Evolutionary conservation across 345 rosid species (phyloP).

Genomic region (Salix brachista): DNA sequence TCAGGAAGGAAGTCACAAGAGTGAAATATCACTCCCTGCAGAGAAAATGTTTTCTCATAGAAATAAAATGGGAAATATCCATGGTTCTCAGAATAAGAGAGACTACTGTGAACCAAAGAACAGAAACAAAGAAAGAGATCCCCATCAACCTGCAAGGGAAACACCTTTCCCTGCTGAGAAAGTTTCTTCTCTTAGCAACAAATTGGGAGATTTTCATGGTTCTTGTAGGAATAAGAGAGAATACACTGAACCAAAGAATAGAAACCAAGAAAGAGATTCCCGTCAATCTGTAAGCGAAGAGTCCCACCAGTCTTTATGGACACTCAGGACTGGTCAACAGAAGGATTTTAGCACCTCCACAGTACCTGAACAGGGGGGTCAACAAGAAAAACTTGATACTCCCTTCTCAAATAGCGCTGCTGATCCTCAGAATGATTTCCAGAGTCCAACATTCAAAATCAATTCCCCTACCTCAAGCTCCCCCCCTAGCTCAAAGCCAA

Average conservation of each 20-base stretch:
- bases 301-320: constrained; percentile 1
- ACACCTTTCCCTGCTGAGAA: constrained; percentile 34
- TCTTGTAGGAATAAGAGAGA: constrained; percentile 27
- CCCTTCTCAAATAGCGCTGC: constrained; percentile 27
- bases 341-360: constrained; percentile 23
- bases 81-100: constrained; percentile 24
- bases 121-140: constrained; percentile 30
- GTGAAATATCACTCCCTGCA: constrained; percentile 27
- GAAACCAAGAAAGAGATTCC: constrained; percentile 31
- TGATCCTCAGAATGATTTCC: constrained; percentile 38
- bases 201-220: constrained; percentile 25
- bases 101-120: constrained; percentile 21
- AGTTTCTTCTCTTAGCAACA: constrained; percentile 40
- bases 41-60: constrained; percentile 48
- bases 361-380: constrained; percentile 31
- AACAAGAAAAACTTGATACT: constrained; percentile 29
- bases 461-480: constrained; percentile 40
- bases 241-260: constrained; percentile 15
- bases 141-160: constrained; percentile 31
- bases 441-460: constrained; percentile 63
- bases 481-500: constrained; percentile 41
- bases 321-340: constrained; percentile 24
- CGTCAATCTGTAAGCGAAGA: constrained; percentile 6
- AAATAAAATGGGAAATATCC: constrained; percentile 31
- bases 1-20: constrained; percentile 34